Percentiles rank a stretch among this genome's conserved stretches.
Evolutionary conservation across 192 early-diverging fungal genomes (phyloP).

Genomic region (Bifiguratus adelaidae): DNA sequence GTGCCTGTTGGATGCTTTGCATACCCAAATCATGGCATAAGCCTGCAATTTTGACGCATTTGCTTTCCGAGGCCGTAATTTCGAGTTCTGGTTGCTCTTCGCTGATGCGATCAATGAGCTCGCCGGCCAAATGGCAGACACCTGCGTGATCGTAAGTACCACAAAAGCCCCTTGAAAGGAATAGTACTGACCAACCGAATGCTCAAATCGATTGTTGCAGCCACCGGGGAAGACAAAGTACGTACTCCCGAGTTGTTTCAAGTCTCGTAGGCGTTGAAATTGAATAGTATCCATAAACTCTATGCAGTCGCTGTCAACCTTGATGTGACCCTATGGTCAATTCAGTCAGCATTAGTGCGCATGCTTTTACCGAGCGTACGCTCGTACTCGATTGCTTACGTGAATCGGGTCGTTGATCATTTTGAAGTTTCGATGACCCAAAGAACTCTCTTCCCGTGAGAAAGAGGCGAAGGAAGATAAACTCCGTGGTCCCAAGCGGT

Average conservation of each 20-base stretch:
- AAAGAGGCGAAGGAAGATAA: no score
- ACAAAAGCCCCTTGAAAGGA: not conserved
- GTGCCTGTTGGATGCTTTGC: not conserved
- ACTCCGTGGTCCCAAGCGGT: no score
- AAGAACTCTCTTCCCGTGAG: not conserved
- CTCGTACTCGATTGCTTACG: constrained; percentile 19
- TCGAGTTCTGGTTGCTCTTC: constrained; percentile 69
- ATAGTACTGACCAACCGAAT: constrained; percentile 55
- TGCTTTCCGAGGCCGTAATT: constrained; percentile 67
- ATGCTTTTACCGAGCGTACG: not conserved
- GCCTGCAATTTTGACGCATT: constrained; percentile 83
- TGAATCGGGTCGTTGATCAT: constrained; percentile 68
- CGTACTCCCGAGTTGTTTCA: constrained; percentile 81
- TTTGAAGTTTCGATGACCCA: constrained; percentile 8
- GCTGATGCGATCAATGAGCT: constrained; percentile 57
- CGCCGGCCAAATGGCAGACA: constrained; percentile 69
- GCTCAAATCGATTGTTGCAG: constrained; percentile 95
- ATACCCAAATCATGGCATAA: constrained; percentile 85
- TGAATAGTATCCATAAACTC: constrained; percentile 86
- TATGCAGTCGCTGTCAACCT: constrained; percentile 50
- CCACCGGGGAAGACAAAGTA: constrained; percentile 92
- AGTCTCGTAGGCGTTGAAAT: constrained; percentile 90
- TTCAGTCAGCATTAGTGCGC: not conserved
- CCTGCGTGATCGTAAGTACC: constrained; percentile 32
- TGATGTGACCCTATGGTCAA: constrained; percentile 54